Evolutionary conservation across 495 filamentous ascomycete species (phyloP).

Genomic region (Neurospora pannonica): DNA sequence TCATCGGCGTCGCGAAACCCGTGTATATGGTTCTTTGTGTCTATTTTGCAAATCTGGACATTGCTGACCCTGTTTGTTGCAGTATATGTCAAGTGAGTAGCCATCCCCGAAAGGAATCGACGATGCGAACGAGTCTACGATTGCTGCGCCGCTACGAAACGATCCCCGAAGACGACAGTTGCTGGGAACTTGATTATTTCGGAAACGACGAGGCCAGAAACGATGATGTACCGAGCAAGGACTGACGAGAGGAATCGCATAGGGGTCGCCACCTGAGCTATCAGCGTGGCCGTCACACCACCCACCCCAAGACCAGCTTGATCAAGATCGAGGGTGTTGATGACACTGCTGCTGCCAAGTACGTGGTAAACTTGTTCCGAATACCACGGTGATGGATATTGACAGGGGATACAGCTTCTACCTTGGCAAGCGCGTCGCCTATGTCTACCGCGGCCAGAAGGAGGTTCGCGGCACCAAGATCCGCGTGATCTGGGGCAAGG

Average conservation of each 20-base stretch:
- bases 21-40: background rate
- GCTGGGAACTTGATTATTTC: background rate
- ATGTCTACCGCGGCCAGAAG: constrained; percentile 88
- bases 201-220: constrained; percentile 12
- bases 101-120: constrained; percentile 18
- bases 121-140: background rate
- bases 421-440: constrained; percentile 92
- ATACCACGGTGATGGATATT: constrained; percentile 14
- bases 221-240: constrained; percentile 12
- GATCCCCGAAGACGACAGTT: background rate
- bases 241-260: constrained; percentile 25
- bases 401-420: constrained; percentile 53
- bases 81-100: constrained; percentile 92
- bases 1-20: constrained; percentile 2
- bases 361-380: constrained; percentile 27
- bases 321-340: constrained; percentile 98
- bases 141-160: background rate
- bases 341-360: constrained; percentile 74
- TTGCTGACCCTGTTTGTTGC: constrained; percentile 26
- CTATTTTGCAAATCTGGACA: constrained; percentile 1
- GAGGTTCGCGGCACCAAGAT: constrained; percentile 95
- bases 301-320: constrained; percentile 75
- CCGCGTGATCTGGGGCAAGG: constrained; percentile 98
- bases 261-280: constrained; percentile 92
- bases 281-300: constrained; percentile 77